phyloP scores from a whole-genome alignment of 2,329 filamentous ascomycete genomes.

The Lecanicillium sp. region DNA sequence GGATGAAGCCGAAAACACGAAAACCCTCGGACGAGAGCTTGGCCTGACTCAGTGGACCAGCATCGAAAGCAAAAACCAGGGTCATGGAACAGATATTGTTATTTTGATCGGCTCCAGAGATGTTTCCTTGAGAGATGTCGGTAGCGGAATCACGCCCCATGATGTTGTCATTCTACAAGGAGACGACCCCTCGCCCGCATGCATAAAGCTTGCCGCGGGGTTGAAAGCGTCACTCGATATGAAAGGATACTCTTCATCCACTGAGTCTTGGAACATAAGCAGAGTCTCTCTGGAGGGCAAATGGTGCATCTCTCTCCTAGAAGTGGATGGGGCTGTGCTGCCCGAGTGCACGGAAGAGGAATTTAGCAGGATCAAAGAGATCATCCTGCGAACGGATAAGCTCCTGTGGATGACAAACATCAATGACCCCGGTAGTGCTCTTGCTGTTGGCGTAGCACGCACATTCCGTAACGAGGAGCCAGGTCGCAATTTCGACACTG shows the following conservation, averaged over 20 bases:
- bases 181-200: background rate
- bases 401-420: constrained; percentile 10
- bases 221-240: too few relatives aligned
- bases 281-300: background rate
- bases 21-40: background rate
- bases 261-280: background rate
- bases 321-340: constrained; percentile 7
- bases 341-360: constrained; percentile 7
- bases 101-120: background rate
- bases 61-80: background rate
- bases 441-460: background rate
- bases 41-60: background rate
- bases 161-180: background rate
- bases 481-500: background rate
- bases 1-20: background rate
- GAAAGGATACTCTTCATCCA: background rate
- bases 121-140: background rate
- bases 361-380: constrained; percentile 8
- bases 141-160: background rate
- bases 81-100: background rate
- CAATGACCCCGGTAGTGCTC: background rate
- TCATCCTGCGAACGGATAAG: constrained; percentile 10
- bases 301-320: constrained; percentile 10
- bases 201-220: background rate
- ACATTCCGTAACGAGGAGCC: background rate